phyloP scores from a whole-genome alignment of 805 yeast genomes.

The Pichia occidentalis region DNA sequence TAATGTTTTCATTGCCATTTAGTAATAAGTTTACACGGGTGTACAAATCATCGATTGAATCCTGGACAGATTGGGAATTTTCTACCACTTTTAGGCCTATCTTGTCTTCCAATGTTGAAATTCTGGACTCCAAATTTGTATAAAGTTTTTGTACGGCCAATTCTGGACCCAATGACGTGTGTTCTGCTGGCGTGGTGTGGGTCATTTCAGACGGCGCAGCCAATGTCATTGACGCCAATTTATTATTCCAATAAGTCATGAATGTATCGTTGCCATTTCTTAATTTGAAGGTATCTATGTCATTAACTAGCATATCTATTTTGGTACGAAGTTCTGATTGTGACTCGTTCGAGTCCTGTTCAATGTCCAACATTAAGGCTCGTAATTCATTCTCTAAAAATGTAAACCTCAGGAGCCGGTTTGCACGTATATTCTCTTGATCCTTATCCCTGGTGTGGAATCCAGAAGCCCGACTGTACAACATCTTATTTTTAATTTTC shows the following conservation, averaged over 20 bases:
- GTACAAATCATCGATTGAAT: conserved; percentile 23
- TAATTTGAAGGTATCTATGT: conserved; percentile 2
- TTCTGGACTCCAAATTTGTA: conserved; percentile 15
- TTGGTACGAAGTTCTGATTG: conserved; percentile 1
- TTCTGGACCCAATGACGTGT: no score
- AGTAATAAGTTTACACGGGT: conserved; percentile 18
- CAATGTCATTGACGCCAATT: conserved; percentile 1
- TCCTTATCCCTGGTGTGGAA: not conserved
- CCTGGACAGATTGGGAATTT: conserved; percentile 17
- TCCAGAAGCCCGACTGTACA: not conserved
- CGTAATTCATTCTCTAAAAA: conserved; percentile 11
- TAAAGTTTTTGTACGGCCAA: no score
- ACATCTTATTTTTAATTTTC: conserved; percentile 1
- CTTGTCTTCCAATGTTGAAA: conserved; percentile 14
- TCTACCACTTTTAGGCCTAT: not conserved
- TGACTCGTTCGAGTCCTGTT: conserved; percentile 4
- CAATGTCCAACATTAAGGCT: conserved; percentile 11
- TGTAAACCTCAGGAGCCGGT: conserved; percentile 10
- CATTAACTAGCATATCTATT: conserved; percentile 5
- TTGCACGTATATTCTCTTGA: not conserved
- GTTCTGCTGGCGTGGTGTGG: no score
- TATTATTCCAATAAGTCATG: conserved; percentile 11
- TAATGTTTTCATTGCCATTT: conserved; percentile 14
- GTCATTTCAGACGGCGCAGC: no score
- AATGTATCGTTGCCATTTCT: conserved; percentile 3